phyloP scores from a whole-genome alignment of 2,329 filamentous ascomycete genomes.

The Tympanopsis confertula region DNA sequence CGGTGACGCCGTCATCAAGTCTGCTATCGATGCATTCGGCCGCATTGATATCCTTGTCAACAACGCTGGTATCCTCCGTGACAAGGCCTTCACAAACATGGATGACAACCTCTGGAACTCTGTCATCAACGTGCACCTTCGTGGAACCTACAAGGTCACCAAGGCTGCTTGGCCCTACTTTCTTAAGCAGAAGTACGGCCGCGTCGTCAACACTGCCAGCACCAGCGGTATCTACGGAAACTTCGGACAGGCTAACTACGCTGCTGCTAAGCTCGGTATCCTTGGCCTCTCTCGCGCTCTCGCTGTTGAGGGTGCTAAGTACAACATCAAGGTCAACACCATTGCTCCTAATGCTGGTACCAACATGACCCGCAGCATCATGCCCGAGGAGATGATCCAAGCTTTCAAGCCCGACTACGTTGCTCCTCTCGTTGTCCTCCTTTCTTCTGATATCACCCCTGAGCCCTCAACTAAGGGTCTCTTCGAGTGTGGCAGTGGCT shows the following conservation, averaged over 20 bases:
- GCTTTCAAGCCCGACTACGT: conserved; percentile 73
- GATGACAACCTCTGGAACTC: conserved; percentile 60
- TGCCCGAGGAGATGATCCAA: conserved; percentile 69
- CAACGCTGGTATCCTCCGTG: conserved; percentile 65
- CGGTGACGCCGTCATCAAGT: conserved; percentile 59
- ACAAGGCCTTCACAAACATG: conserved; percentile 70
- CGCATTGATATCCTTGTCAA: conserved; percentile 65
- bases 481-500: conserved; percentile 63
- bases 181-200: conserved; percentile 68
- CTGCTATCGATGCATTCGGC: conserved; percentile 60
- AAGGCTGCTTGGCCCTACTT: conserved; percentile 69
- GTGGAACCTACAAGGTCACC: conserved; percentile 62
- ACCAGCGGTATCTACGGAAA: conserved; percentile 70
- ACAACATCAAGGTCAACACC: conserved; percentile 70
- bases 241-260: conserved; percentile 69
- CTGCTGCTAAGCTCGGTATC: conserved; percentile 57
- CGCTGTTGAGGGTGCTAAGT: conserved; percentile 62
- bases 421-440: conserved; percentile 56
- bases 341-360: conserved; percentile 69
- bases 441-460: conserved; percentile 54
- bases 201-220: conserved; percentile 64
- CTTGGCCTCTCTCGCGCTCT: conserved; percentile 64
- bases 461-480: conserved; percentile 54
- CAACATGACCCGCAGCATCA: conserved; percentile 58
- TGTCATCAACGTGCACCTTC: conserved; percentile 58